Base-by-base conservation (phyloP, 1,284 basidiomycete species). In the Entoloma clypeatum region DNA sequence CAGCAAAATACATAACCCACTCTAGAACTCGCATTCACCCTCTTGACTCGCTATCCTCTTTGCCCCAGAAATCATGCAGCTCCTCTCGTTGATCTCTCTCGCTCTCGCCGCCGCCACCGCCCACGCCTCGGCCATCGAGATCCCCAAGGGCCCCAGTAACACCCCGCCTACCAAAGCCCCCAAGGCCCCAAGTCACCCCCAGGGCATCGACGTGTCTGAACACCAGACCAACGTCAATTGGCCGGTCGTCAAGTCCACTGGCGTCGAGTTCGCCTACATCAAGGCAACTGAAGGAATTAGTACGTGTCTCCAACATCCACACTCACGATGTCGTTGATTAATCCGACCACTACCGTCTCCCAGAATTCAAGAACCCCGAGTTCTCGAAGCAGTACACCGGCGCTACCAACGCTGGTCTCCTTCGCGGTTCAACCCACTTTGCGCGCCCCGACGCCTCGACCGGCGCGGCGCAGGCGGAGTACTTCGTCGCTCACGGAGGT, bases 241-340 rank as follows among this genome's bases (percentile, higher is more conserved):
- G 75, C 62, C 58, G 23, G 63, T 67, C 6, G 75, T 77, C 45
- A 71, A 68, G 43, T 58, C 69, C n/a, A 77, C 77, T 45, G 80
- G 79, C 3, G 59, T 81, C 30, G 46, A 64, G 10, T 86, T 83
- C 50, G 77, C 67, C 7, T 82, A 71, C 54, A 81, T 85, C 71
- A 85, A 86, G 57, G 82, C 80, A 9, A 86, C 81, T 4, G 80
- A 86, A 55, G 78, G 79, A 10, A 81, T 74, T 2, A 21, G 51
- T 50, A 37, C 2, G 42, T 18, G 14, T 11, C 26, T 13, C 25
- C 30, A 4, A 32, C 23, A 17, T 11, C 18, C 5, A 18, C 17
- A 7, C 21, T 25, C 26, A 7, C 17, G 23, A 29, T 21, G 4
- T 14, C 21, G 11, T 10, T 11, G 27, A 11, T 4, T 22, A 7